Base-by-base conservation (phyloP, 2,329 filamentous ascomycete genomes). In the Claviceps quebecensis region DNA sequence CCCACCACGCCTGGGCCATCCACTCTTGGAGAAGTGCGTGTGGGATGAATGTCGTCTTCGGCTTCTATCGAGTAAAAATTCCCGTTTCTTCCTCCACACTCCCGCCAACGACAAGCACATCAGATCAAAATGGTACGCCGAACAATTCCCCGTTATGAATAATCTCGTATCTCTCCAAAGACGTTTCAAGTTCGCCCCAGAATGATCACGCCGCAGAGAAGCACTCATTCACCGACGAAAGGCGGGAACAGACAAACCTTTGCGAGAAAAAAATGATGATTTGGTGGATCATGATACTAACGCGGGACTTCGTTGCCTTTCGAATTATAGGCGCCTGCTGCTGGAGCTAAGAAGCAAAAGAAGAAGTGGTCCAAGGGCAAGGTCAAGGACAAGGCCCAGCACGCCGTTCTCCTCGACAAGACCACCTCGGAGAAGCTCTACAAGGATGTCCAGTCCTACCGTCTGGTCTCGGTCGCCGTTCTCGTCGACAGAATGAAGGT, bases 361-460 rank as follows among this genome's bases (percentile, higher is more conserved):
- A 72, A 73, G 69, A 72, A 73, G 70, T 72, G 70, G 70, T 72
- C 69, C 56, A 72, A 72, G 66, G 66, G 68, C 63, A 78, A 73
- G 89, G 93, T 98, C 81, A 98, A 98, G 93, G 93, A 98, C 84
- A 98, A 98, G 90, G 91, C 93, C 76, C 86, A 97, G 75, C 93
- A 98, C 83, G 87, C 87, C 74, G 93, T 98, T 75, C 81, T 97
- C 70, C 88, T 98, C 77, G 93, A 98, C 81, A 98, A 98, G 84
- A 71, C 79, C 76, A 95, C 86, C 70, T 86, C 86, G 63, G 93
- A 98, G 77, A 95, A 94, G 81, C 89, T 98, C 74, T 86, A 95
- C 82, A 98, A 98, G 82, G 93, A 98, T 83, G 94, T 98, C 67
- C 93, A 97, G 77, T 96, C 93, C 60, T 98, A 97, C 86, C 89